Conservation (phyloP, 2,329 filamentous ascomycete genomes). For the Cercospora zeina region DNA sequence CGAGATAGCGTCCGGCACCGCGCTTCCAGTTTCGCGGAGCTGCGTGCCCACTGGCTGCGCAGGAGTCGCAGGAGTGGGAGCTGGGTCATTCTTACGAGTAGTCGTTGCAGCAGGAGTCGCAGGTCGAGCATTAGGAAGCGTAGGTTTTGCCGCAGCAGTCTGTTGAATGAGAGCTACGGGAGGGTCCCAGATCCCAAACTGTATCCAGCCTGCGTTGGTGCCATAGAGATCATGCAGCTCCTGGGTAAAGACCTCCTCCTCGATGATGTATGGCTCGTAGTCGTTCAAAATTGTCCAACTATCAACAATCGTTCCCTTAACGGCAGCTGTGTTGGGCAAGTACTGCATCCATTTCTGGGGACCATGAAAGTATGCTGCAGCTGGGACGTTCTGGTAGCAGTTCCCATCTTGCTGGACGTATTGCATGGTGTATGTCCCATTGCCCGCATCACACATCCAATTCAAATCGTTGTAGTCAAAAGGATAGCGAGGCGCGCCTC, state of each 20-base stretch:
- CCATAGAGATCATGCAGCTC: conserved; percentile 6
- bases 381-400: conserved; percentile 35
- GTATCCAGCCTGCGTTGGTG: background rate
- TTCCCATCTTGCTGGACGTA: conserved; percentile 18
- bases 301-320: background rate
- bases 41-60: background rate
- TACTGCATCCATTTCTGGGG: conserved; percentile 14
- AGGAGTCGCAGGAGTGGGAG: conserved; percentile 1
- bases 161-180: conserved; percentile 26
- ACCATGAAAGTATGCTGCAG: conserved; percentile 29
- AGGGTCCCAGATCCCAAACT: conserved; percentile 24
- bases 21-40: background rate
- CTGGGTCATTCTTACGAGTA: background rate
- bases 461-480: conserved; percentile 34
- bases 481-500: conserved; percentile 18
- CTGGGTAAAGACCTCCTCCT: conserved; percentile 15
- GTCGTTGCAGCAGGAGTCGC: background rate
- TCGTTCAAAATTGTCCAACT: conserved; percentile 28
- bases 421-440: conserved; percentile 24
- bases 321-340: background rate
- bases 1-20: background rate
- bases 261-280: conserved; percentile 30
- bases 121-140: conserved; percentile 62
- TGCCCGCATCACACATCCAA: conserved; percentile 28
- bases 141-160: conserved; percentile 8